Evolutionary conservation across 108 stramenopile species (phyloP), one percentile per base, ranked within the genome.

Genomic region (Hondaea fermentalgiana): DNA sequence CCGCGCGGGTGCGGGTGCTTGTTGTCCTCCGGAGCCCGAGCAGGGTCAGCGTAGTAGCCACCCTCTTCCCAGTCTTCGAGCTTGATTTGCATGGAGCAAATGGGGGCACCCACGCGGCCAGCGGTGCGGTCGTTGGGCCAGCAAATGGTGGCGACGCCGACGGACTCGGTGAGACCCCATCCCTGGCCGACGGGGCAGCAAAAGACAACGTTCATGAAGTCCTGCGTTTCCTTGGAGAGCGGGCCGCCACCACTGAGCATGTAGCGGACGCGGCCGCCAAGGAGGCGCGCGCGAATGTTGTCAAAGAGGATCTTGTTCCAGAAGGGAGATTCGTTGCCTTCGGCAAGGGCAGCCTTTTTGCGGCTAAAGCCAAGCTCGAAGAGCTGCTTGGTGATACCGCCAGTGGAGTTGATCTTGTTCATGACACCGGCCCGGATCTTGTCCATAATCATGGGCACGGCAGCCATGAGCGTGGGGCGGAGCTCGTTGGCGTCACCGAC

Each of bases 41-140:
- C 42, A 19, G 89, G 76, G 57, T 60, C 43, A 5, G 88, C 87
- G 28, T 25, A 88, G 59, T 89, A 89, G 42, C 89, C 89, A 4
- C 89, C 89, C 42, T 89, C 89, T 35, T 87, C 76, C 89, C 89
- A 89, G 89, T 89, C 89, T 59, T 43, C 89, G 42, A 89, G 89
- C 45, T 87, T 87, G 57, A 89, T 87, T n/a, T 87, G 35, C 29
- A 29, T 35, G 17, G 83, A 89, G 44, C 51, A 51, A 28, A 89
- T 69, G 29, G 89, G 89, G 16, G 89, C 45, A 25, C 89, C 89
- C 10, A 89, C 87, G 14, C n/a, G 17, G 28, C 59, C 87, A 44
- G 29, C 25, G 29, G 59, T 25, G 51, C 8, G 47, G 57, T 90
- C 89, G 35, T 58, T 58, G 21, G 89, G 57, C 87, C 87, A 87